phyloP scores from a whole-genome alignment of 371 early-diverging fungal genomes.

The Funneliformis caledonium region DNA sequence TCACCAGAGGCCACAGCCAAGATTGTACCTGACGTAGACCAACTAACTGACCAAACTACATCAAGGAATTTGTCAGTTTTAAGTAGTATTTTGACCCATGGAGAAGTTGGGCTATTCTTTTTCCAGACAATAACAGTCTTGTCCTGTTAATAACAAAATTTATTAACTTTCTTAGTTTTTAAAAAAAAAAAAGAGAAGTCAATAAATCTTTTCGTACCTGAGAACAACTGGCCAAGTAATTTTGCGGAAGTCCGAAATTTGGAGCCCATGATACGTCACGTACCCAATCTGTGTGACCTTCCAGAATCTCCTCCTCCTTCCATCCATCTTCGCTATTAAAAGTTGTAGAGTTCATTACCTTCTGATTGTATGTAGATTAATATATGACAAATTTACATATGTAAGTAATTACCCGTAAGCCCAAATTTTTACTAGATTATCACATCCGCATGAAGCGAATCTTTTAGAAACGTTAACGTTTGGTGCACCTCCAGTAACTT shows the following conservation, averaged over 20 bases:
- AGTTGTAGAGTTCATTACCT: neutral
- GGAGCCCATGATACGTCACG: constrained; percentile 98
- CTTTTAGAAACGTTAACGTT: constrained; percentile 69
- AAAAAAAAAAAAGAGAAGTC: neutral
- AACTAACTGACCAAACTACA: constrained; percentile 97
- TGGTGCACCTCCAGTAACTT: constrained; percentile 66
- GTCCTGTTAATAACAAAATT: constrained; percentile 59
- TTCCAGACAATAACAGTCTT: constrained; percentile 96
- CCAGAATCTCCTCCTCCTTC: constrained; percentile 81
- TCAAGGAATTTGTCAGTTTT: constrained; percentile 87
- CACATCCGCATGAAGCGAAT: constrained; percentile 94
- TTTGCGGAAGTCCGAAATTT: constrained; percentile 88
- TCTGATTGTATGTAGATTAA: neutral
- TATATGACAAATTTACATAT: neutral
- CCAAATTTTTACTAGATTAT: constrained; percentile 96
- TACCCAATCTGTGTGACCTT: constrained; percentile 98
- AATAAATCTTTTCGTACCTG: constrained; percentile 59
- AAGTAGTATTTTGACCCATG: constrained; percentile 78
- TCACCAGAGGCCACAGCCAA: constrained; percentile 96
- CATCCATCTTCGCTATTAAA: constrained; percentile 68
- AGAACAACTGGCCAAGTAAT: constrained; percentile 91
- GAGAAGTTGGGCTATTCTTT: constrained; percentile 71
- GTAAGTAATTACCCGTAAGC: constrained; percentile 60
- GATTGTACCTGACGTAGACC: constrained; percentile 94
- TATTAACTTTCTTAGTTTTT: neutral